Conservation (phyloP, 2,329 filamentous ascomycete species). For the Madurella fahalii region DNA sequence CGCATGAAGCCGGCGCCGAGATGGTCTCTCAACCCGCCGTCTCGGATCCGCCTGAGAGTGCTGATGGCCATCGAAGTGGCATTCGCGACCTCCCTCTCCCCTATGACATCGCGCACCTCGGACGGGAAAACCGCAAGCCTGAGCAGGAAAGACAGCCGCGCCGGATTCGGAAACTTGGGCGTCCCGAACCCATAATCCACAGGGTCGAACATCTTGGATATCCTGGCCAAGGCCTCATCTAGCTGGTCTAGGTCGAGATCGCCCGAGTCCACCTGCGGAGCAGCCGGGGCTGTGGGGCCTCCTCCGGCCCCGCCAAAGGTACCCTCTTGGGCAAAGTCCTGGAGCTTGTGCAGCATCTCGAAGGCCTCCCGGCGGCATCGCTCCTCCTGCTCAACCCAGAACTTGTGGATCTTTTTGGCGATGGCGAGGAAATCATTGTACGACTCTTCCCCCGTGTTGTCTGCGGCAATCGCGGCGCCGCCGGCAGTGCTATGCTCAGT, state of each 20-base stretch:
- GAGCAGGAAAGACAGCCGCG: conserved; percentile 78
- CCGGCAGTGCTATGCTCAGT: conserved; percentile 44
- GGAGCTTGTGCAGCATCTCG: conserved; percentile 74
- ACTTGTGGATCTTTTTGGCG: conserved; percentile 67
- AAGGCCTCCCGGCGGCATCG: conserved; percentile 78
- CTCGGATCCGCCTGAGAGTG: conserved; percentile 70
- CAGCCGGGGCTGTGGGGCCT: not conserved
- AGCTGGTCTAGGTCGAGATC: conserved; percentile 84
- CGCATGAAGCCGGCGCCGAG: conserved; percentile 57
- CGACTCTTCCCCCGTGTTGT: conserved; percentile 47
- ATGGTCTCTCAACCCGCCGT: conserved; percentile 54
- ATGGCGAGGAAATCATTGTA: conserved; percentile 80
- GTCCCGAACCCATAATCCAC: conserved; percentile 78
- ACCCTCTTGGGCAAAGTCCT: conserved; percentile 85
- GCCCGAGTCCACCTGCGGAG: conserved; percentile 25
- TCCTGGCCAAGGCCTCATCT: conserved; percentile 82
- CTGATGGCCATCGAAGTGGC: conserved; percentile 75
- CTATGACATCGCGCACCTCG: conserved; percentile 82
- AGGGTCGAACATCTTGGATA: conserved; percentile 74
- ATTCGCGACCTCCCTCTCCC: conserved; percentile 67
- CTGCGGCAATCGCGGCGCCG: conserved; percentile 26
- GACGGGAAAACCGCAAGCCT: conserved; percentile 66
- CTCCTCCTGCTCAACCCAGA: conserved; percentile 81
- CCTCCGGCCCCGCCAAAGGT: conserved; percentile 50
- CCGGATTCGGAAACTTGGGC: conserved; percentile 87